Base-by-base conservation (phyloP, 2,329 filamentous ascomycete species). In the Botryotinia narcissicola region DNA sequence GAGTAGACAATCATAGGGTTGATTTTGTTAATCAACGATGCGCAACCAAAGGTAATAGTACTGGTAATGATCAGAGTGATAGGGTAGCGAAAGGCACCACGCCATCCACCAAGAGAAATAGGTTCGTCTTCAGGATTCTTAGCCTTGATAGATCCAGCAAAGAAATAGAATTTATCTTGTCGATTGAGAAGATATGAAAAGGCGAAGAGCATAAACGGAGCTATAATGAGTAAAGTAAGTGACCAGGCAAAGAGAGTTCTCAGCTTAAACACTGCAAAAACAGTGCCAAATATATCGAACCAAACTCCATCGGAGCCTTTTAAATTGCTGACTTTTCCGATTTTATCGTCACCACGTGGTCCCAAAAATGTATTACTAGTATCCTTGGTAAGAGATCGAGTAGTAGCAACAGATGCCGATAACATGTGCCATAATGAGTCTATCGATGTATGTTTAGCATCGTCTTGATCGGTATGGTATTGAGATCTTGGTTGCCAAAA, bases 1-100 rank as follows among this genome's bases (percentile, higher is more conserved):
- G 93, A 95, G 83, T 98, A 96, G n/a, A 96, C 85, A 78, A 98
- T 94, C 78, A 93, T 88, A 1, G 95, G 94, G 80, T 98, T 98
- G 80, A 95, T 84, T 82, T 96, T 97, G 54, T 89, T 88, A 60
- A 97, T 79, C 70, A 98, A 83, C 77, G 92, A 92, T 1, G 93
- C 92, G 29, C 93, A 85, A 0, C 89, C 93, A 37, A 97, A 82
- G 0, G 92, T 89, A n/a, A 92, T 84, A 0, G 86, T 90, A 1
- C 88, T 89, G 0, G 95, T 87, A 48, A 93, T 85, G 32, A 87
- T 80, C 59, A 97, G 85, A 1, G 94, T 89, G 68, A 97, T 84
- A 0, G 95, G 94, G 77, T 94, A 96, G 48, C 95, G 89, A 82
- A 94, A 93, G 79, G 97, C 90, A 0, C 96, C 96, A 78, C 91